Evolutionary conservation across 331 rosid genomes (phyloP), one percentile per base, ranked within the genome.

Genomic region (Pyracantha coccinea): DNA sequence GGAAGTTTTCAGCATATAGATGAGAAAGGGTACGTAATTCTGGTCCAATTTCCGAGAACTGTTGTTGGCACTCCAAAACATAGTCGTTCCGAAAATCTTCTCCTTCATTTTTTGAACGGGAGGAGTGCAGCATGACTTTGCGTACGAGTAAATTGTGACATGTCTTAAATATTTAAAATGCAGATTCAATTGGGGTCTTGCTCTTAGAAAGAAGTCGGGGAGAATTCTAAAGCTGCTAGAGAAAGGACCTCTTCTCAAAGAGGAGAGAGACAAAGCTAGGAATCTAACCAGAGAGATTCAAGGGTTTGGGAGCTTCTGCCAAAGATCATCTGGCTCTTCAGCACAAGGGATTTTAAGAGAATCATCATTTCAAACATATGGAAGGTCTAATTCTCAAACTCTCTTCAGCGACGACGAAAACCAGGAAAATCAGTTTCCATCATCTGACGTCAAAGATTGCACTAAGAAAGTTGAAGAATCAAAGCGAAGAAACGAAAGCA

Each of bases 131-230:
- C 4, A 50, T 50, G 55, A 1, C 55, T 50, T 50, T 50, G 20
- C 0, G 21, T 2, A 16, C 1, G 20, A 50, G 9, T 17, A 16
- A 50, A 5, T 25, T 61, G 7, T 3, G 3, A 32, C 0, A 1
- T 8, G 25, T 19, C 38, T 31, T 31, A 41, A 38, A 3, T 59
- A 50, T 6, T 38, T 2, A 4, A 0, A 9, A 35, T 55, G 66
- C 90, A 95, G 97, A 84, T 95, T 95, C 87, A 92, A 95, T 19
- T 95, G 99, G 99, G 99, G 99, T 27, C 65, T 95, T 35, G 81
- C 91, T 29, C 96, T 88, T 14, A 85, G 97, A 77, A 95, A 90
- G 73, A 95, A 89, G 82, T 88, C 97, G 2, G 93, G 82, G 78
- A 69, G 93, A 76, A 78, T 92, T 72, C 7, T 88, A 87, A 90